A percentile compares a stretch with the other conserved stretches of the same genome.
Evolutionary conservation across 1,284 basidiomycete genomes (phyloP).

Genomic region (Lentinus polychrous): DNA sequence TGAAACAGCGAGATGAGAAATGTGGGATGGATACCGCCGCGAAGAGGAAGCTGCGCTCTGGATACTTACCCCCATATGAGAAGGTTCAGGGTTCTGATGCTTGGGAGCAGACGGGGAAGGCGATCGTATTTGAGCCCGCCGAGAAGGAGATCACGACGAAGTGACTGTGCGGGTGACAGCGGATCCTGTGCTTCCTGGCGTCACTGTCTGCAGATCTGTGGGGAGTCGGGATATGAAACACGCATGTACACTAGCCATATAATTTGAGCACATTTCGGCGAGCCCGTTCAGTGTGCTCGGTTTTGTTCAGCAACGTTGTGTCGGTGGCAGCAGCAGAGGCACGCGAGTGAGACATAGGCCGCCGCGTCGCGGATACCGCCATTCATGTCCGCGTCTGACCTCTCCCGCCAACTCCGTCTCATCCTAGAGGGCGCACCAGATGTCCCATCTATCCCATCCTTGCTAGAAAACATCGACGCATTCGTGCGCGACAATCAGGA

Average conservation of each 20-base stretch:
- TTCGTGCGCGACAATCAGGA: slow-evolving; percentile 43
- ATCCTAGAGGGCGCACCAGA: slow-evolving; percentile 43
- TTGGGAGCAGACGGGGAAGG: slow-evolving; percentile 29
- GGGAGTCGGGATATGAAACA: not conserved
- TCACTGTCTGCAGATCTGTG: not conserved
- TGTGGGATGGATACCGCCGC: slow-evolving; percentile 28
- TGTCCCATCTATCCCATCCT: slow-evolving; percentile 32
- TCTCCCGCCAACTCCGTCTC: slow-evolving; percentile 47
- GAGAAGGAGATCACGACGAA: slow-evolving; percentile 14
- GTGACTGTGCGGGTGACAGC: not conserved
- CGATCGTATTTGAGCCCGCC: slow-evolving; percentile 19
- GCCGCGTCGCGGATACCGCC: not conserved
- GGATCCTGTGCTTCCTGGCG: not conserved
- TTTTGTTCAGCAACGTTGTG: too few species aligned
- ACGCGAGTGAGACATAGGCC: not conserved
- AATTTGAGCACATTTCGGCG: not conserved
- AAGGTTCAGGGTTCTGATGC: slow-evolving; percentile 30
- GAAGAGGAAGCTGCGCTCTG: slow-evolving; percentile 28
- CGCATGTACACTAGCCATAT: not conserved
- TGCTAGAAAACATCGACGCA: slow-evolving; percentile 43
- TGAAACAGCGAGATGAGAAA: slow-evolving; percentile 30
- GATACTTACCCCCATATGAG: slow-evolving; percentile 34
- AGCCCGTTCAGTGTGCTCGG: not conserved
- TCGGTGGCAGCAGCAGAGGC: too few species aligned
- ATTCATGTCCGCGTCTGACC: slow-evolving; percentile 32